Conservation (phyloP, 176 grass and related monocot species). For the Chrysopogon serrulatus region DNA sequence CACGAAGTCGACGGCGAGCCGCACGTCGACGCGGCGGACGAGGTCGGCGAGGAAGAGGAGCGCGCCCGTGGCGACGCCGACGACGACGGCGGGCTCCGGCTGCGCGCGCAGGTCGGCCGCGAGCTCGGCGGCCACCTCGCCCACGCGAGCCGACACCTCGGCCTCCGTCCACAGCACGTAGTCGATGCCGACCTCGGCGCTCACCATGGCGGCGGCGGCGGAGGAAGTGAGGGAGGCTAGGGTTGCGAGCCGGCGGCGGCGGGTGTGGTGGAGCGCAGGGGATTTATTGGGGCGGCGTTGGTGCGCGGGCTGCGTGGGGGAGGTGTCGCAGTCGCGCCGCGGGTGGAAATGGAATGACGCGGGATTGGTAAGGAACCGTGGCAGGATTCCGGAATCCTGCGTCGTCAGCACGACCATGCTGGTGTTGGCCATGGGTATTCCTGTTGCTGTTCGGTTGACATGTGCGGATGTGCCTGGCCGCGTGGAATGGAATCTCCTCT, state of each 20-base stretch:
- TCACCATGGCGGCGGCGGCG: conserved; percentile 27
- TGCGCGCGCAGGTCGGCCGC: conserved; percentile 44
- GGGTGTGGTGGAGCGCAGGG: conserved; percentile 9
- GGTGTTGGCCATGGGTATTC: not conserved
- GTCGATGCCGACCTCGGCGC: conserved; percentile 49
- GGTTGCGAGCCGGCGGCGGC: conserved; percentile 15
- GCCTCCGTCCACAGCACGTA: conserved; percentile 70
- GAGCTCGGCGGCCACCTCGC: conserved; percentile 58
- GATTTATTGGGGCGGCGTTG: not conserved
- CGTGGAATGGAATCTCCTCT: no score
- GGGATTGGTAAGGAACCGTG: not conserved
- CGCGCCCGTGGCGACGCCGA: conserved; percentile 81
- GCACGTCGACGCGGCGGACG: conserved; percentile 56
- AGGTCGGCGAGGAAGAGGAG: conserved; percentile 85
- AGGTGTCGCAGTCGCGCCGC: not conserved
- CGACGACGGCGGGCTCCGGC: conserved; percentile 51
- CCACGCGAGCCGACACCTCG: conserved; percentile 55
- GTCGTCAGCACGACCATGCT: not conserved
- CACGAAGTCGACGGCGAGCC: conserved; percentile 64
- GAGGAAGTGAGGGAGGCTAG: conserved; percentile 2
- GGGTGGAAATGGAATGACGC: not conserved
- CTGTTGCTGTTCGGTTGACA: not conserved
- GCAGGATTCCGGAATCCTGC: conserved; percentile 19
- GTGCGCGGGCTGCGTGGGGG: not conserved
- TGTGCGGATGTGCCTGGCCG: no score